These are phyloP conservation scores for Phaeosphaeriaceae sp. DNA, from an alignment of 2,329 filamentous ascomycete species.

Conservation along the genomic window DNA sequence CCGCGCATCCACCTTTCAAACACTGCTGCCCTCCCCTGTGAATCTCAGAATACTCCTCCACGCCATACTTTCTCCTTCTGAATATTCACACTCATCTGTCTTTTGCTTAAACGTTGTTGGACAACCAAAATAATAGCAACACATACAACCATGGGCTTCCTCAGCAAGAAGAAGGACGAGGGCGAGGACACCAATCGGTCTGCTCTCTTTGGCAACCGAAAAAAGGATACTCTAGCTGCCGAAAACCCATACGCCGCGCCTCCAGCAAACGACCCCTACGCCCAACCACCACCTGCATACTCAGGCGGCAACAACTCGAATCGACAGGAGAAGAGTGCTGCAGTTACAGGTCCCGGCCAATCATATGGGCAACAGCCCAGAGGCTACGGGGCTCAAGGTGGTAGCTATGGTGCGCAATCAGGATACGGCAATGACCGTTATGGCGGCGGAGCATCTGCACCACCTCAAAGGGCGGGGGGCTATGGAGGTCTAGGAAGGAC, in stretches of 20 bases:
- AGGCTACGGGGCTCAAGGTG: slow-evolving; percentile 37
- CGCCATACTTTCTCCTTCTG: slow-evolving; percentile 1
- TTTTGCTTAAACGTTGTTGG: no score
- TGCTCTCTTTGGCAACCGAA: slow-evolving; percentile 65
- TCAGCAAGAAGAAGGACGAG: slow-evolving; percentile 62
- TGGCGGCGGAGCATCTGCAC: slow-evolving; percentile 43
- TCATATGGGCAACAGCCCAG: slow-evolving; percentile 52
- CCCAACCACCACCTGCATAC: slow-evolving; percentile 51
- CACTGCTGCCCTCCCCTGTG: slow-evolving; percentile 14
- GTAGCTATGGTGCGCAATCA: slow-evolving; percentile 36
- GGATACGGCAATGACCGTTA: slow-evolving; percentile 59
- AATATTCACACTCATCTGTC: not conserved
- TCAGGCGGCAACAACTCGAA: slow-evolving; percentile 41
- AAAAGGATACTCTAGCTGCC: slow-evolving; percentile 56
- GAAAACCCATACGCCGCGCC: slow-evolving; percentile 56
- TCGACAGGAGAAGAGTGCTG: slow-evolving; percentile 53
- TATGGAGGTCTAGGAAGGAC: slow-evolving; percentile 47
- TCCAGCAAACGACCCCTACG: slow-evolving; percentile 60
- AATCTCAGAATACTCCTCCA: slow-evolving; percentile 11
- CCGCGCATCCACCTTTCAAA: slow-evolving; percentile 26
- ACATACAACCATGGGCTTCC: slow-evolving; percentile 51
- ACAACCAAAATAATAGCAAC: not conserved
- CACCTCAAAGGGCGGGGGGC: slow-evolving; percentile 41
- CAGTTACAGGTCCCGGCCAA: slow-evolving; percentile 49
- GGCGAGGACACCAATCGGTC: slow-evolving; percentile 61